Percentiles rank a stretch among this genome's conserved stretches.
Evolutionary conservation across 75 land plant genomes (phyloP).

Genomic region (Chamaecyparis obtusa): DNA sequence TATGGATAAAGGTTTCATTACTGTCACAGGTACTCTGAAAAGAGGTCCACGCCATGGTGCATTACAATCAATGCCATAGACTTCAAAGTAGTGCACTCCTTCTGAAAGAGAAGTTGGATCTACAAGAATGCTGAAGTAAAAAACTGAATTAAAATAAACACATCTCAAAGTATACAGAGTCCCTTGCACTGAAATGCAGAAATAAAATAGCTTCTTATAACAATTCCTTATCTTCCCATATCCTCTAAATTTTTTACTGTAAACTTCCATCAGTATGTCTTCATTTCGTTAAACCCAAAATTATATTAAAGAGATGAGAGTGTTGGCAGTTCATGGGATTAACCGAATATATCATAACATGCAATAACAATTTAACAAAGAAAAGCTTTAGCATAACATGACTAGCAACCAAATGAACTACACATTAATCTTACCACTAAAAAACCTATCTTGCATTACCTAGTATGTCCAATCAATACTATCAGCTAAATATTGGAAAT

Average conservation of each 20-base stretch:
- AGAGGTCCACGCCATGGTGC: constrained; percentile 94
- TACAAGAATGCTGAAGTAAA: constrained; percentile 73
- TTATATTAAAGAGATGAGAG: neutral
- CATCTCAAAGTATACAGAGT: neutral
- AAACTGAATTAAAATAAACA: neutral
- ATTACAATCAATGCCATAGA: constrained; percentile 85
- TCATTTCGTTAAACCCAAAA: neutral
- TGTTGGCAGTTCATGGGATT: neutral
- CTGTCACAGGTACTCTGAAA: constrained; percentile 83
- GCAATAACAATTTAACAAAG: neutral
- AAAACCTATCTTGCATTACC: neutral
- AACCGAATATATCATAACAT: neutral
- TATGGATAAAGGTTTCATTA: constrained; percentile 64
- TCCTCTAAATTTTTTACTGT: neutral
- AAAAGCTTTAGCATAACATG: neutral
- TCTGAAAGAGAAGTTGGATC: constrained; percentile 72
- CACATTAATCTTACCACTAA: neutral
- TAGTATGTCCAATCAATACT: neutral
- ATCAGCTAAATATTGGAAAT: neutral
- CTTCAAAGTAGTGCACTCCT: constrained; percentile 84
- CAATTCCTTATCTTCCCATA: neutral
- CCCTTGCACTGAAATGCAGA: neutral
- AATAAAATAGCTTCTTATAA: neutral
- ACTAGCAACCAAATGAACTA: neutral
- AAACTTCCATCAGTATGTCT: neutral